Evolutionary conservation across 2,329 filamentous ascomycete species (phyloP).

Genomic region (Xylariaceae sp.): DNA sequence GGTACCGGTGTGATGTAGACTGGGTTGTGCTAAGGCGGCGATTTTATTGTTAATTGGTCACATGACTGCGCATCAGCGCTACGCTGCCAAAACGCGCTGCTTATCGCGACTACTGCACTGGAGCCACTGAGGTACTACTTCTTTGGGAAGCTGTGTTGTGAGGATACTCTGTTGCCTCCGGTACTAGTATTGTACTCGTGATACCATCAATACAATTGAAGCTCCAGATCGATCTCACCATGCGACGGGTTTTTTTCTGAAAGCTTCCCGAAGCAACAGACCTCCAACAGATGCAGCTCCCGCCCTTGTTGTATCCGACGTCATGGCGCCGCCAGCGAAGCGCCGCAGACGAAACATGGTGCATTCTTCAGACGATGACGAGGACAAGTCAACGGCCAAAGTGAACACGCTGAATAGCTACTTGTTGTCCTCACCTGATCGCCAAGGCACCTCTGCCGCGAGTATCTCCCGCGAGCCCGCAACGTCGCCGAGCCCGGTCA

Average conservation of each 20-base stretch:
- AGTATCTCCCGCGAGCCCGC: slow-evolving; percentile 8
- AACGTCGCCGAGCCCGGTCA: slow-evolving; percentile 18
- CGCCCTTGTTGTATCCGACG: slow-evolving; percentile 12
- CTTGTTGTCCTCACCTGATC: slow-evolving; percentile 44
- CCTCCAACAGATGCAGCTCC: slow-evolving; percentile 17
- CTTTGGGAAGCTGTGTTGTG: neutral
- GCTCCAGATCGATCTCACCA: neutral
- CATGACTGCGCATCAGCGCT: neutral
- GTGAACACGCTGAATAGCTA: slow-evolving; percentile 46
- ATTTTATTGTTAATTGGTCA: neutral
- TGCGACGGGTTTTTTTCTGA: neutral
- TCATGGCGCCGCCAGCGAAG: slow-evolving; percentile 52
- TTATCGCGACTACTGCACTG: too few species aligned
- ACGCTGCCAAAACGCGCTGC: neutral
- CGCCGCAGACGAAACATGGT: slow-evolving; percentile 51
- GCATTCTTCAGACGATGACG: slow-evolving; percentile 42
- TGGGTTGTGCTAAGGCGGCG: too few species aligned
- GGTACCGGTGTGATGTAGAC: too few species aligned
- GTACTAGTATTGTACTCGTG: neutral
- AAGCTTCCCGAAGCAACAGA: slow-evolving; percentile 5
- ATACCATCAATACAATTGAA: neutral
- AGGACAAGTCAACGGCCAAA: slow-evolving; percentile 27
- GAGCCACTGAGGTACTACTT: neutral
- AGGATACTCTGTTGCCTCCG: neutral
- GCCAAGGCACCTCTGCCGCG: slow-evolving; percentile 22